Evolutionary conservation across 768 basidiomycete genomes (phyloP).

Genomic region (Amanita molliuscula): DNA sequence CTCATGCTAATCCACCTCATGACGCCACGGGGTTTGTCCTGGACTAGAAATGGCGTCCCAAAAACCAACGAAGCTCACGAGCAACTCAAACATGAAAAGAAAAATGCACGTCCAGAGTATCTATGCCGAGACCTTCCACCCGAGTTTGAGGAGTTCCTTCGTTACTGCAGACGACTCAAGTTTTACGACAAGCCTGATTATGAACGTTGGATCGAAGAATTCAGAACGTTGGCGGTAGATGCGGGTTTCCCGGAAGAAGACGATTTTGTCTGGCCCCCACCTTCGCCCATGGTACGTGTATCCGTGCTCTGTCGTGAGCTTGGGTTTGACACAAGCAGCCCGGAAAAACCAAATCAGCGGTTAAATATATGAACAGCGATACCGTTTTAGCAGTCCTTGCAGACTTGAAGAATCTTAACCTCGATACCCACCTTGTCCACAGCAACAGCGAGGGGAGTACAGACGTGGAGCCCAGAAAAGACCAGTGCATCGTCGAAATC

Average conservation of each 20-base stretch:
- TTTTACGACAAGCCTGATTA: constrained; percentile 69
- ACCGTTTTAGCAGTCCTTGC: constrained; percentile 46
- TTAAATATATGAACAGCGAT: constrained; percentile 21
- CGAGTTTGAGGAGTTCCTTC: constrained; percentile 69
- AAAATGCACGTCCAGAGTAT: constrained; percentile 47
- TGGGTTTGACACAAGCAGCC: neutral
- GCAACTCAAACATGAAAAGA: constrained; percentile 55
- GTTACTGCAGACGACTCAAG: constrained; percentile 58
- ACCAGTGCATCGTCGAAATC: constrained; percentile 31
- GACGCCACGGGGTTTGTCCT: constrained; percentile 63
- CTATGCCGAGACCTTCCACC: constrained; percentile 59
- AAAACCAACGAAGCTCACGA: constrained; percentile 56
- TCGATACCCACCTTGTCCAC: constrained; percentile 16
- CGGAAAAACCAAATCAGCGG: neutral
- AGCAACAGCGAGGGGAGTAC: constrained; percentile 1
- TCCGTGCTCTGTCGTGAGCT: constrained; percentile 3
- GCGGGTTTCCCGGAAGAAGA: constrained; percentile 48
- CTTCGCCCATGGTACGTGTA: constrained; percentile 21
- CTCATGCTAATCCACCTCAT: constrained; percentile 76
- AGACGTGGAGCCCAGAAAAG: neutral
- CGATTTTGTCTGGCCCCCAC: constrained; percentile 67
- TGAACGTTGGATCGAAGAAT: constrained; percentile 50
- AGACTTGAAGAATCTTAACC: constrained; percentile 47
- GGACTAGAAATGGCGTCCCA: constrained; percentile 77
- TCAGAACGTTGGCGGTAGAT: constrained; percentile 49